Base-by-base conservation (phyloP, 2,329 filamentous ascomycete species). In the Coniochaeta sp. region DNA sequence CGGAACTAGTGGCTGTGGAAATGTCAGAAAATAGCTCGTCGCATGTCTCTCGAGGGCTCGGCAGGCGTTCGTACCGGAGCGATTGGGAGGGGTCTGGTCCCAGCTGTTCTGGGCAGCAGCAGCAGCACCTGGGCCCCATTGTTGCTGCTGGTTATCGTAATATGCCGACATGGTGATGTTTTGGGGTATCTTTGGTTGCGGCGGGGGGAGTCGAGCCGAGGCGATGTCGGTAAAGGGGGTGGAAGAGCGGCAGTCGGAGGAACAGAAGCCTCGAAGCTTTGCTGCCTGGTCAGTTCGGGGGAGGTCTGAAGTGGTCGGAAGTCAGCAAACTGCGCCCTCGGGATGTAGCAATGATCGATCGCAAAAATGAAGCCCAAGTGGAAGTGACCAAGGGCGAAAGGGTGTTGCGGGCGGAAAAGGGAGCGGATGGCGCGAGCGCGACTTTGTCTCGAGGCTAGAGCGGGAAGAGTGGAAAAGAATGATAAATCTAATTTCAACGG, bases 1-100 rank as follows among this genome's bases (percentile, higher is more conserved):
- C 63, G 22, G 67, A 69, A 57, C 61, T 69, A 28, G 67, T 61
- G 55, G 65, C 65, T 68, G 53, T 26, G 38, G 16, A 30, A 16
- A 22, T 24, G 30, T 49, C 26, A 49, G 47, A 28, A 31, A 47
- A 30, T 31, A 18, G 27, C 45, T 47, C 45, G 26, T n/a, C 26
- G n/a, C 40, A 31, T 22, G 54, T 30, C 32, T 49, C 10, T 33
- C 13, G 20, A 16, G 31, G 27, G 40, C 10, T 49, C 38, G n/a
- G n/a, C n/a, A 45, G 51, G 13, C 27, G 24, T 12, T 60, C 57
- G 45, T 49, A 63, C 61, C 61, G 20, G 61, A 63, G 46, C 61
- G 60, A 5, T 58, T 60, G 30, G 61, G 61, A 52, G 61, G 61
- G 9, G 61, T 62, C 49, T 61, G 60, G 48, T 63, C 61, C 61